phyloP scores from a whole-genome alignment of 208 protist genomes.

The Crithidia acanthocephali region DNA sequence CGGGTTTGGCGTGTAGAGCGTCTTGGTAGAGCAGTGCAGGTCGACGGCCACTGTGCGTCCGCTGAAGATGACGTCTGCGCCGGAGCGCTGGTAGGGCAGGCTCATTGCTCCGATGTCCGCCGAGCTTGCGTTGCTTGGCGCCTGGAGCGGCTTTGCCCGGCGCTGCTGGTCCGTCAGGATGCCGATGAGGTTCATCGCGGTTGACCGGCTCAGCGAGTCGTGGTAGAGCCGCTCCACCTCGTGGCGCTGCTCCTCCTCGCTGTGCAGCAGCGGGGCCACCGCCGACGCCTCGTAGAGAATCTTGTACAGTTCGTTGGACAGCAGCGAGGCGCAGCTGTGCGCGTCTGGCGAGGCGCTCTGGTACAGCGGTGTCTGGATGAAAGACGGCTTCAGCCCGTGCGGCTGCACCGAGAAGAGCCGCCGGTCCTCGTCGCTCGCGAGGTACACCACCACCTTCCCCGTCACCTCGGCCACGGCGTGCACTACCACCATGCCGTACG shows the following conservation, averaged over 20 bases:
- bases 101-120: neutral
- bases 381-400: constrained; percentile 74
- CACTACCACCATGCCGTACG: constrained; percentile 83
- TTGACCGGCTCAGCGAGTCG: constrained; percentile 37
- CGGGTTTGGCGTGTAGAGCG: constrained; percentile 73
- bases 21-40: constrained; percentile 60
- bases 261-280: constrained; percentile 64
- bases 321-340: constrained; percentile 51
- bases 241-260: constrained; percentile 55
- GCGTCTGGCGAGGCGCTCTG: constrained; percentile 47
- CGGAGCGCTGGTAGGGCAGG: constrained; percentile 21
- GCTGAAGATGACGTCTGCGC: constrained; percentile 33
- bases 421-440: constrained; percentile 76
- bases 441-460: constrained; percentile 71
- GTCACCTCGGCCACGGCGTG: constrained; percentile 69
- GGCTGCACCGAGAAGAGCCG: constrained; percentile 69
- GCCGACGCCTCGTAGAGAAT: constrained; percentile 67
- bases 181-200: constrained; percentile 52
- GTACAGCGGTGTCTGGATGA: constrained; percentile 82
- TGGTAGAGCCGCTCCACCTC: constrained; percentile 57
- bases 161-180: constrained; percentile 35
- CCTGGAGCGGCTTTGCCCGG: neutral
- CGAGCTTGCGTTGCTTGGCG: neutral
- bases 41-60: constrained; percentile 58
- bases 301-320: constrained; percentile 59